Evolutionary conservation across 2,329 filamentous ascomycete species (phyloP), one percentile per base, ranked within the genome.

Genomic region (Colletotrichum tabaci): DNA sequence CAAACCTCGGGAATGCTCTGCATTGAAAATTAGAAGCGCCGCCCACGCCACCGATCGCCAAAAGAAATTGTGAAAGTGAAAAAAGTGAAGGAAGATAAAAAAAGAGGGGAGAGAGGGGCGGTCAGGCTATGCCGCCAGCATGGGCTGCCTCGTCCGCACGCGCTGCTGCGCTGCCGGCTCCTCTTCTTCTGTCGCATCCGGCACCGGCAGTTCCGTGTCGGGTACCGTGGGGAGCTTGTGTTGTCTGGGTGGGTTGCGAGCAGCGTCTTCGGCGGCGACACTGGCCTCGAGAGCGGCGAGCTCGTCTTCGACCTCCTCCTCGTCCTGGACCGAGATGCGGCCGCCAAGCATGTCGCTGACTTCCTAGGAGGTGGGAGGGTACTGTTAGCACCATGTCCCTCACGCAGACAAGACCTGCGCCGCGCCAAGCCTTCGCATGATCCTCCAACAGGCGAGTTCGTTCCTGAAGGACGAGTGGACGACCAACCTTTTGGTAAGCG

Each of bases 301-400:
- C 84, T 99, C 96, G 78, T 98, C 95, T 80, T 99, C 96, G 44
- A 99, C 96, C 78, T 98, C 96, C 79, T 98, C 96, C 82, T 99
- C 96, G 82, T 99, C 96, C 77, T 97, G 93, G 78, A 95, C 96
- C 16, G 95, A 94, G 85, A 99, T 95, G 76, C 92, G 91, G 15
- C 93, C 93, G 44, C 92, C 93, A 3, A 99, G 89, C 89, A 98
- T 93, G 61, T 97, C 94, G 83, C 92, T 96, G 76, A 99, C 89
- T 85, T 99, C 96, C 93, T 97, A 77, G 74, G 75, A 2, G 40
- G 35, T 42, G 49, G 30, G 56, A 2, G 61, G 21, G 56, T 46
- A 21, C 42, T 30, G 57, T 66, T n/a, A 65, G 57, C 44, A 26
- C 60, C 52, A 63, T 49, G 61, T n/a, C 13, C 12, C 47, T 21